A percentile compares a stretch with the other conserved stretches of the same genome.
Evolutionary conservation across 257 asterid genomes (phyloP).

Genomic region (Solanum tacnaense): DNA sequence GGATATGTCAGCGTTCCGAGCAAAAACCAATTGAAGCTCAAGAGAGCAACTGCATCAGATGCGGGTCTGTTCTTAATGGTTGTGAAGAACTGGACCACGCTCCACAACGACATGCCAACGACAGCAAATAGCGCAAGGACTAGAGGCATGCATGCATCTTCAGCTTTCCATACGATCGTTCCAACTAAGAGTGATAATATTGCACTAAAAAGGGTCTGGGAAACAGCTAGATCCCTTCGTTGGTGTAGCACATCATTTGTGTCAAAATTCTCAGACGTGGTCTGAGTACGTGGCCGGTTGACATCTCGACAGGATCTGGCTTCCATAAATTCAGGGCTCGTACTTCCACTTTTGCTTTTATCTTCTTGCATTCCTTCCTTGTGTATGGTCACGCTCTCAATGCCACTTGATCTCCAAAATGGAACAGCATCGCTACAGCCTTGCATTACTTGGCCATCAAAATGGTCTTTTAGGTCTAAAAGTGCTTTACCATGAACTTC

Average conservation of each 20-base stretch:
- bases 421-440: background rate
- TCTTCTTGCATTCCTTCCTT: background rate
- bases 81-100: conserved; percentile 29
- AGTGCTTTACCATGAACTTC: conserved; percentile 28
- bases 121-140: conserved; percentile 44
- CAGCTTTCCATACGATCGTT: conserved; percentile 42
- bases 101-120: conserved; percentile 37
- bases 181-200: conserved; percentile 49
- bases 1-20: conserved; percentile 53
- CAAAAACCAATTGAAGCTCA: conserved; percentile 70
- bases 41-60: conserved; percentile 42
- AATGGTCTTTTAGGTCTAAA: background rate
- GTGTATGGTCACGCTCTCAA: background rate
- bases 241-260: background rate
- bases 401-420: background rate
- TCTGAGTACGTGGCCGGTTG: background rate
- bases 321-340: background rate
- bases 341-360: background rate
- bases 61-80: conserved; percentile 36
- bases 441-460: background rate
- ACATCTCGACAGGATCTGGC: background rate
- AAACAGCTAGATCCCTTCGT: conserved; percentile 36
- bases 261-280: background rate
- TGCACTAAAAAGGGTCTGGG: conserved; percentile 44
- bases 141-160: conserved; percentile 61